phyloP scores from a whole-genome alignment of 2,329 filamentous ascomycete species.

The Lecanoromycetidae sp. region DNA sequence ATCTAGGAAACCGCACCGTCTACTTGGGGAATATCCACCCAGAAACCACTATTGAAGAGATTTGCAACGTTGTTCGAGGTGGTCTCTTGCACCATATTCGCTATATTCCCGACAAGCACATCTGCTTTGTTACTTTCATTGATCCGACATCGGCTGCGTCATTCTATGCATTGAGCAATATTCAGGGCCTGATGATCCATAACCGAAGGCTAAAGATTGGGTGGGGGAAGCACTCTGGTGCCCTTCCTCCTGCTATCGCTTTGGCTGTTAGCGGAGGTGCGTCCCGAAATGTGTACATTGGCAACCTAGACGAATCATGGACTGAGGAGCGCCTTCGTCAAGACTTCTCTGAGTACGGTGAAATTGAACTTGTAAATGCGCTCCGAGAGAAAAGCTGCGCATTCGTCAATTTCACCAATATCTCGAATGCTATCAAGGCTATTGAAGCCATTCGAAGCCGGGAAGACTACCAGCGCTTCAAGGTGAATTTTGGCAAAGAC shows the following conservation, averaged over 20 bases:
- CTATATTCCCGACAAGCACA: constrained; percentile 99
- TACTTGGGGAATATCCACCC: constrained; percentile 98
- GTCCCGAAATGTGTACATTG: constrained; percentile 96
- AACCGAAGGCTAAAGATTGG: constrained; percentile 96
- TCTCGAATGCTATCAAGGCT: constrained; percentile 98
- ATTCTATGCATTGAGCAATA: constrained; percentile 93
- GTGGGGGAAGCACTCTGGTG: constrained; percentile 98
- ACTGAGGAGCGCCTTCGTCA: constrained; percentile 89
- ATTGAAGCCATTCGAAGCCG: constrained; percentile 91
- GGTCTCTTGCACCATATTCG: constrained; percentile 94
- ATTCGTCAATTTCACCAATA: constrained; percentile 99
- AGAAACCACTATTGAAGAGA: constrained; percentile 97
- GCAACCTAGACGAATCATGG: constrained; percentile 95
- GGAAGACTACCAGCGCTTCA: constrained; percentile 96
- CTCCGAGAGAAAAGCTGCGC: constrained; percentile 97
- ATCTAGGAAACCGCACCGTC: constrained; percentile 92
- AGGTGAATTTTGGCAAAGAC: constrained; percentile 99
- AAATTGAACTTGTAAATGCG: constrained; percentile 95
- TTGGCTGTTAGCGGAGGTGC: constrained; percentile 91
- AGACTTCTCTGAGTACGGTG: constrained; percentile 93
- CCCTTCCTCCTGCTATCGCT: constrained; percentile 87
- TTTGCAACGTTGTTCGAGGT: constrained; percentile 95
- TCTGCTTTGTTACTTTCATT: constrained; percentile 99
- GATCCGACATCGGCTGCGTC: constrained; percentile 95
- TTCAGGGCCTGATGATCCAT: constrained; percentile 98